phyloP scores from a whole-genome alignment of 108 stramenopile genomes.

The Bacterosira constricta region DNA sequence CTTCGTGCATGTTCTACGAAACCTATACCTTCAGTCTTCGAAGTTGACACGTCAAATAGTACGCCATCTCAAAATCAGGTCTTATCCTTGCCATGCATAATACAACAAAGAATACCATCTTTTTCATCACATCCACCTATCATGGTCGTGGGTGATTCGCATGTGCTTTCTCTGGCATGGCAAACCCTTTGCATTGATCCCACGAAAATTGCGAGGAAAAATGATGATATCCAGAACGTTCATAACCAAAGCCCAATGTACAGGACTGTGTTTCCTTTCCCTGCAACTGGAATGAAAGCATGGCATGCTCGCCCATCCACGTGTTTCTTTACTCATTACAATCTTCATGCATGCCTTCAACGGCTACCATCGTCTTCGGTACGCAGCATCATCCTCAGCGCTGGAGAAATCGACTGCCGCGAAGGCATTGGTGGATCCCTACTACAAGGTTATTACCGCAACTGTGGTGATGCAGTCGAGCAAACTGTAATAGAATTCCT shows the following conservation, averaged over 20 bases:
- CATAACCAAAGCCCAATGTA: not conserved
- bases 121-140: conserved; percentile 23
- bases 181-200: conserved; percentile 46
- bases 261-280: conserved; percentile 48
- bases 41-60: too few relatives aligned
- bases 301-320: conserved; percentile 52
- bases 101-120: not conserved
- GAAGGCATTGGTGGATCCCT: conserved; percentile 63
- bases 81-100: not conserved
- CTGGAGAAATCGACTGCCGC: conserved; percentile 70
- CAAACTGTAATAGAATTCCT: conserved; percentile 48
- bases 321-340: conserved; percentile 58
- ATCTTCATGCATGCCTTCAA: conserved; percentile 30
- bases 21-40: too few relatives aligned
- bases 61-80: too few relatives aligned
- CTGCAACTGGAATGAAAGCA: conserved; percentile 64
- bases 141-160: conserved; percentile 65
- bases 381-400: conserved; percentile 63
- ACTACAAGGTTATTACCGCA: conserved; percentile 44
- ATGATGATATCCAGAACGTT: too few relatives aligned
- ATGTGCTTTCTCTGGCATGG: conserved; percentile 65
- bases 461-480: conserved; percentile 45
- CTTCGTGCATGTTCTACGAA: too few relatives aligned
- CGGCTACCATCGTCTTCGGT: conserved; percentile 50
- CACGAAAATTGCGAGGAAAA: not conserved